Evolutionary conservation across 1,284 basidiomycete species (phyloP).

Genomic region (Sporisorium sorghi): DNA sequence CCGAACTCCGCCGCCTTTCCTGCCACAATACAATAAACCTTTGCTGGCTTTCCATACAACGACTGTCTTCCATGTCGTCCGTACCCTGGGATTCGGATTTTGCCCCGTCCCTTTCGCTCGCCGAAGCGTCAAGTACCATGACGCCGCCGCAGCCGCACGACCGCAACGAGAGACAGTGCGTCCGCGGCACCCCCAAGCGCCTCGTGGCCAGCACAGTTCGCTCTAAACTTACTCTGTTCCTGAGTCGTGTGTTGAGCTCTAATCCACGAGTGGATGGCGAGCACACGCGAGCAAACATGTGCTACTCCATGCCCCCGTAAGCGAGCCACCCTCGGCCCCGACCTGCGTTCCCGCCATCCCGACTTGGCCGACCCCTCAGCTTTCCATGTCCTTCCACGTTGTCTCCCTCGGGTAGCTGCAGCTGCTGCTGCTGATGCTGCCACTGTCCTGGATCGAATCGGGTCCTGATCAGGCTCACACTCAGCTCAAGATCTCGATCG

Average conservation of each 20-base stretch:
- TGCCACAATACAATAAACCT: no score
- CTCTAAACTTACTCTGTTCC: not conserved
- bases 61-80: no score
- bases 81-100: no score
- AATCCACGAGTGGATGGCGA: no score
- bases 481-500: not conserved
- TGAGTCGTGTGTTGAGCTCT: not conserved
- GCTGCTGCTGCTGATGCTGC: not conserved
- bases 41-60: not conserved
- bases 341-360: no score
- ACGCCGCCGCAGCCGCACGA: not conserved
- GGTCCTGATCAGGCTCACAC: slow-evolving; percentile 3
- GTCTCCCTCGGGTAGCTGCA: no score
- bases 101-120: not conserved
- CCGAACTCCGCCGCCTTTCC: not conserved
- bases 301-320: not conserved
- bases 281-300: not conserved
- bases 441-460: not conserved
- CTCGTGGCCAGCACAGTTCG: not conserved
- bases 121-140: slow-evolving; percentile 6
- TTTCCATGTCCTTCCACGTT: not conserved
- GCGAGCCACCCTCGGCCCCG: not conserved
- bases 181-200: slow-evolving; percentile 4
- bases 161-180: not conserved
- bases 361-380: no score